A percentile compares a stretch with the other conserved stretches of the same genome.
Conservation (phyloP, 1,284 basidiomycete genomes). For the Fomes fomentarius region DNA sequence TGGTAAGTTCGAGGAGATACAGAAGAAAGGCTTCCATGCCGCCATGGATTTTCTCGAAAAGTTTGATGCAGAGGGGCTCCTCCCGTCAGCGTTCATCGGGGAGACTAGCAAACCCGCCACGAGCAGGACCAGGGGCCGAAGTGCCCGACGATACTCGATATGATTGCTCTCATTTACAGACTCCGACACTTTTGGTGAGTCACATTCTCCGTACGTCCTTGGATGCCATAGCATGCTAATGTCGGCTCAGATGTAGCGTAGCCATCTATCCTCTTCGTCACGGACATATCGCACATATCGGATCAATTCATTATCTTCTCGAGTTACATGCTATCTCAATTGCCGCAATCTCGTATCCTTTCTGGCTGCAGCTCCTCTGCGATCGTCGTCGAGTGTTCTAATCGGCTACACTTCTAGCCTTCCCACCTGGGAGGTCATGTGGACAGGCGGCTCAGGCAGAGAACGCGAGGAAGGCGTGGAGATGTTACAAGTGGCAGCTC, state of each 20-base stretch:
- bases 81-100: slow-evolving; percentile 75
- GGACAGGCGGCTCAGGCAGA: background rate
- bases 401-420: background rate
- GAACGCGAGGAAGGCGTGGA: too few relatives aligned
- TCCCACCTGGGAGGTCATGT: background rate
- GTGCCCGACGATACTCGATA: slow-evolving; percentile 76
- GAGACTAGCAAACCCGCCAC: slow-evolving; percentile 47
- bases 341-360: too few relatives aligned
- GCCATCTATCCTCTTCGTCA: background rate
- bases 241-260: slow-evolving; percentile 1
- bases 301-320: background rate
- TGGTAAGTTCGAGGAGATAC: slow-evolving; percentile 82
- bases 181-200: background rate
- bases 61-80: slow-evolving; percentile 80
- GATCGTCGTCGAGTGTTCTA: too few relatives aligned
- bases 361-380: too few relatives aligned
- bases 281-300: background rate
- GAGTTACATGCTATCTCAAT: background rate
- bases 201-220: background rate
- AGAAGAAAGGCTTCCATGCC: slow-evolving; percentile 81
- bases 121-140: slow-evolving; percentile 70
- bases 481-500: too few relatives aligned
- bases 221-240: background rate
- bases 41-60: slow-evolving; percentile 76
- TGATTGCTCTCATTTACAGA: slow-evolving; percentile 26